Conservation (phyloP, 352 stramenopile genomes). For the Phytophthora pistaciae region DNA sequence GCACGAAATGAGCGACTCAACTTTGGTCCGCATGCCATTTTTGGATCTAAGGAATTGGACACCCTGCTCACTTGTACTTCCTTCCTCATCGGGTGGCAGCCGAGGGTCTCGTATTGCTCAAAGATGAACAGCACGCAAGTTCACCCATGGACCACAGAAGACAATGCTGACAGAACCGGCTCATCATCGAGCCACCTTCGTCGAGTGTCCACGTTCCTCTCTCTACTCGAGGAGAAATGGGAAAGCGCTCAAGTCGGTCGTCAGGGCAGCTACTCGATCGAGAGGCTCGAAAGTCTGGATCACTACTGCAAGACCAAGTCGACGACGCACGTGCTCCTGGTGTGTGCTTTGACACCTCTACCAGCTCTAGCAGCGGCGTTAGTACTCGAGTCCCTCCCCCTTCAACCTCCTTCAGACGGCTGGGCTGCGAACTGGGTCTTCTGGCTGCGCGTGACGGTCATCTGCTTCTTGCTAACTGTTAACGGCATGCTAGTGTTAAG, state of each 20-base stretch:
- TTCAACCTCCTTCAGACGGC: constrained; percentile 10
- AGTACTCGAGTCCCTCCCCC: constrained; percentile 1
- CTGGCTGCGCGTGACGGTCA: neutral
- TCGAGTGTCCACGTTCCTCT: neutral
- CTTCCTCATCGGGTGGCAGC: too few relatives aligned
- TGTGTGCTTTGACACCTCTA: constrained; percentile 5
- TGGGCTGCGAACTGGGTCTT: constrained; percentile 23
- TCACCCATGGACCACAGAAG: too few relatives aligned
- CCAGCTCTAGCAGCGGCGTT: neutral
- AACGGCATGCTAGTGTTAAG: neutral
- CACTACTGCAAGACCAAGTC: constrained; percentile 17
- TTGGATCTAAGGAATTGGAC: too few relatives aligned
- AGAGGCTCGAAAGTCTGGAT: constrained; percentile 15
- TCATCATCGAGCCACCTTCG: too few relatives aligned
- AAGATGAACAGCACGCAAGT: too few relatives aligned
- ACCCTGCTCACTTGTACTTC: too few relatives aligned
- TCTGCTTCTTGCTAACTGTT: neutral
- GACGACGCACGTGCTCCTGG: neutral
- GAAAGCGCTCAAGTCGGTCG: neutral
- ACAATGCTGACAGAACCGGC: too few relatives aligned
- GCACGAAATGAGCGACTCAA: too few relatives aligned
- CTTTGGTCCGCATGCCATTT: too few relatives aligned
- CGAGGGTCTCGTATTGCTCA: too few relatives aligned
- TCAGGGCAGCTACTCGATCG: constrained; percentile 13
- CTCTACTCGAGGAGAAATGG: neutral